A percentile compares a stretch with the other conserved stretches of the same genome.
Conservation (phyloP, 1,284 basidiomycete species). For the Inonotus hispidus region DNA sequence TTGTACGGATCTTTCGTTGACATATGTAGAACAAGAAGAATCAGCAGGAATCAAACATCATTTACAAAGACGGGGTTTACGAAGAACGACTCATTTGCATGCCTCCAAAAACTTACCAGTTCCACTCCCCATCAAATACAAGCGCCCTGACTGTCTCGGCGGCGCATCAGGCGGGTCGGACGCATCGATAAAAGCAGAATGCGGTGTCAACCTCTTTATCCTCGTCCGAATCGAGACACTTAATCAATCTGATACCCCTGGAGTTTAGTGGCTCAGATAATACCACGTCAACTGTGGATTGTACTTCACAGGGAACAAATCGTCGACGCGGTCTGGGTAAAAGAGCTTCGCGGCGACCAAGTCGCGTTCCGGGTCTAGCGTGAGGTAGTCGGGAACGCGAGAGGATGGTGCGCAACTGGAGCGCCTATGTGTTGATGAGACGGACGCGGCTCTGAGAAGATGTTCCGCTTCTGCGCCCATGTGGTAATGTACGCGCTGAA, state of each 20-base stretch:
- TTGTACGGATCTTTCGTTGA: no score
- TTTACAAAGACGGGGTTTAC: no score
- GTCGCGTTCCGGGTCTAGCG: slow-evolving; percentile 31
- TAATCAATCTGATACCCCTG: slow-evolving; percentile 28
- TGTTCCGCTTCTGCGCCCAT: slow-evolving; percentile 41
- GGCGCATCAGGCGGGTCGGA: slow-evolving; percentile 35
- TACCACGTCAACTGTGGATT: slow-evolving; percentile 28
- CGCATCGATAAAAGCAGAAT: slow-evolving; percentile 41
- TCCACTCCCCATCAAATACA: slow-evolving; percentile 30
- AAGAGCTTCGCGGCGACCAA: slow-evolving; percentile 32
- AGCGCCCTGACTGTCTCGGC: slow-evolving; percentile 36
- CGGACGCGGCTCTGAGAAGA: slow-evolving; percentile 46
- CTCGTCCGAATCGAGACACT: slow-evolving; percentile 35
- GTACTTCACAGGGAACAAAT: slow-evolving; percentile 30
- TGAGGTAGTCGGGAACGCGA: slow-evolving; percentile 42
- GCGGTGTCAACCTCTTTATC: slow-evolving; percentile 37
- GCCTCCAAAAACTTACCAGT: no score
- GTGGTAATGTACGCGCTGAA: slow-evolving; percentile 48
- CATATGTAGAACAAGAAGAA: no score
- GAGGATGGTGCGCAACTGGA: slow-evolving; percentile 45
- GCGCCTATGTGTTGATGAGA: slow-evolving; percentile 53
- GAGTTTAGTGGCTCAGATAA: slow-evolving; percentile 28
- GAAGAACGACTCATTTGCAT: no score
- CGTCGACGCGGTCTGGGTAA: slow-evolving; percentile 31
- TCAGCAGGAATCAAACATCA: no score